These are phyloP conservation scores for Rhodotorula taiwanensis DNA, from an alignment of 768 basidiomycete genomes.

Conservation along the genomic window DNA sequence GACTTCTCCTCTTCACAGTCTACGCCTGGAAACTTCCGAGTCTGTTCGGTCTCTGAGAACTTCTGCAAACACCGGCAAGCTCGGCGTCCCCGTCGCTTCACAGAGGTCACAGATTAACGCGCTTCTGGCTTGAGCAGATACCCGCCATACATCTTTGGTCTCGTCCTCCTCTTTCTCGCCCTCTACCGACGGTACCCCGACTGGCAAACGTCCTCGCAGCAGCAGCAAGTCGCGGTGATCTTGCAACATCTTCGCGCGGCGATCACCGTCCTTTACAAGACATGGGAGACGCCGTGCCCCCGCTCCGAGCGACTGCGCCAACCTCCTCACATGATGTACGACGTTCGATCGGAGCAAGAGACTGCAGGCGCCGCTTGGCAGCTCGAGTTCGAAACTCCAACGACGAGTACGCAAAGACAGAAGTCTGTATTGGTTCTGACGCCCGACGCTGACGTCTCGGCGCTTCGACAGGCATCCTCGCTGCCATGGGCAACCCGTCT, in stretches of 20 bases:
- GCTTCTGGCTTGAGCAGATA: neutral
- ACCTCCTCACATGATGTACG: neutral
- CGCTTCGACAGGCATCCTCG: too few species aligned
- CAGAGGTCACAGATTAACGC: neutral
- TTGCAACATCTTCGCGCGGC: neutral
- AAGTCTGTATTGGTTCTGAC: too few species aligned
- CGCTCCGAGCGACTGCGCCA: neutral
- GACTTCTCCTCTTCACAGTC: neutral
- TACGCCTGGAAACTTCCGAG: neutral
- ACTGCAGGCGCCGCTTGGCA: too few species aligned
- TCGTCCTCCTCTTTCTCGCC: constrained; percentile 3
- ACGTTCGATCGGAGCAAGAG: neutral
- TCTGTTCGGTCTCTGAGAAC: neutral
- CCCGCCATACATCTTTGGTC: neutral
- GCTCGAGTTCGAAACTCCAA: too few species aligned
- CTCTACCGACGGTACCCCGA: neutral
- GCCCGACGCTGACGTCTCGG: too few species aligned
- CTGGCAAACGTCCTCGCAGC: neutral
- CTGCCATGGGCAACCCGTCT: too few species aligned
- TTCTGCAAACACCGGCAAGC: neutral
- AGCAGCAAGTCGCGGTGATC: neutral
- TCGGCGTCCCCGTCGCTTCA: too few species aligned
- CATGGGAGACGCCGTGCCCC: constrained; percentile 2
- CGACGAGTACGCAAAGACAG: too few species aligned
- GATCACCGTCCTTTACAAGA: neutral